Conservation (phyloP, 495 filamentous ascomycete genomes). For the Xylaria acuta region DNA sequence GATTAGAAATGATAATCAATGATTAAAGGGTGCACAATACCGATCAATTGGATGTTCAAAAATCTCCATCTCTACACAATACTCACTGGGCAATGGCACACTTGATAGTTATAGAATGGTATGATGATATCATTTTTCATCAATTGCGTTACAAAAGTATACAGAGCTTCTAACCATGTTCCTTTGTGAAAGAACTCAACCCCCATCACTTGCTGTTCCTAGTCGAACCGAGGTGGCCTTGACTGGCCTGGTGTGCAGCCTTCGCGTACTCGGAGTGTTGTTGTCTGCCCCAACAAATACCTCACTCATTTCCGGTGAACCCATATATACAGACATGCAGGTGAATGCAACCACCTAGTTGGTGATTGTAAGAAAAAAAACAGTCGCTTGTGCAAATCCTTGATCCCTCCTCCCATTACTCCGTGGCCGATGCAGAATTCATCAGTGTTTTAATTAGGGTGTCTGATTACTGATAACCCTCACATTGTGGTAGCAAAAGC, state of each 20-base stretch:
- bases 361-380: conserved; percentile 4
- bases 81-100: neutral
- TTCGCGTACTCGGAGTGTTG: neutral
- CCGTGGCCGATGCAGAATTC: conserved; percentile 30
- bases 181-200: neutral
- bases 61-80: neutral
- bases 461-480: neutral
- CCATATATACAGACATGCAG: conserved; percentile 24
- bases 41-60: neutral
- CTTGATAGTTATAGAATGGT: neutral
- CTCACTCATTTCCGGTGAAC: neutral
- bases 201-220: neutral
- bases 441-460: neutral
- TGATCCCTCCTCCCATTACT: conserved; percentile 13
- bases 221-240: neutral
- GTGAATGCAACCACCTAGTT: conserved; percentile 5
- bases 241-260: neutral
- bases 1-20: neutral
- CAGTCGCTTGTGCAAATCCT: conserved; percentile 24
- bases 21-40: neutral
- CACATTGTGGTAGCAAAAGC: conserved; percentile 40
- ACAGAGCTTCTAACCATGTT: conserved; percentile 2
- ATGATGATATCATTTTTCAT: neutral
- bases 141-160: neutral
- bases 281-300: neutral